Conservation (phyloP, 306 rosid species). For the Acacia acuminata region DNA sequence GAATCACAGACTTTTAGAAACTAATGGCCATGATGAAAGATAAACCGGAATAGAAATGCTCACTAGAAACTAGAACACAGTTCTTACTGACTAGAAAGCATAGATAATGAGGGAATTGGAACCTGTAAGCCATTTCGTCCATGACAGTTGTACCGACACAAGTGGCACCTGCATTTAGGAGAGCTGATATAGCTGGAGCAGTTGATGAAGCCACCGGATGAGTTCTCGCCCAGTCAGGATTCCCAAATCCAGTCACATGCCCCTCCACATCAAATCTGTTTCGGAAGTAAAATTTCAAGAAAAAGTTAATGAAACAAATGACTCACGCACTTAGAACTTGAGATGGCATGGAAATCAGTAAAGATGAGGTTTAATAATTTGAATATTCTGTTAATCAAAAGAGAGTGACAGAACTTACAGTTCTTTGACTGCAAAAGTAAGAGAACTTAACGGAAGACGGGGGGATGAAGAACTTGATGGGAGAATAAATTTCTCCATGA, state of each 20-base stretch:
- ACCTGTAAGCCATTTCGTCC: constrained; percentile 99
- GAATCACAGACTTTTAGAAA: neutral
- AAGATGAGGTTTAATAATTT: neutral
- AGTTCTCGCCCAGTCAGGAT: constrained; percentile 93
- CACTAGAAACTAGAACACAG: neutral
- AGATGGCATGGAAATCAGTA: neutral
- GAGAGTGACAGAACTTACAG: constrained; percentile 50
- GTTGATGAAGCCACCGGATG: constrained; percentile 73
- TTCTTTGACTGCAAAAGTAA: constrained; percentile 91
- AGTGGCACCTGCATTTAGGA: constrained; percentile 78
- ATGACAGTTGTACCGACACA: constrained; percentile 81
- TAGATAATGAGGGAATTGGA: neutral
- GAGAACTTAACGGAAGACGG: constrained; percentile 64
- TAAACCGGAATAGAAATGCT: neutral
- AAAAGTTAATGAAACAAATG: neutral
- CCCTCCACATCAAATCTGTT: constrained; percentile 85
- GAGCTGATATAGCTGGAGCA: constrained; percentile 64
- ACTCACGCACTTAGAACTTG: neutral
- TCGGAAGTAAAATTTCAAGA: neutral
- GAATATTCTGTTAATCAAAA: neutral
- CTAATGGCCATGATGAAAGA: neutral
- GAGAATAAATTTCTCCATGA: constrained; percentile 66
- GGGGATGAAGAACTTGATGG: constrained; percentile 49
- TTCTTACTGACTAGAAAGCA: neutral
- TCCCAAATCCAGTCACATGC: constrained; percentile 78